Evolutionary conservation across 805 yeast species (phyloP), one percentile per base, ranked within the genome.

Genomic region (Candida ponderosae): DNA sequence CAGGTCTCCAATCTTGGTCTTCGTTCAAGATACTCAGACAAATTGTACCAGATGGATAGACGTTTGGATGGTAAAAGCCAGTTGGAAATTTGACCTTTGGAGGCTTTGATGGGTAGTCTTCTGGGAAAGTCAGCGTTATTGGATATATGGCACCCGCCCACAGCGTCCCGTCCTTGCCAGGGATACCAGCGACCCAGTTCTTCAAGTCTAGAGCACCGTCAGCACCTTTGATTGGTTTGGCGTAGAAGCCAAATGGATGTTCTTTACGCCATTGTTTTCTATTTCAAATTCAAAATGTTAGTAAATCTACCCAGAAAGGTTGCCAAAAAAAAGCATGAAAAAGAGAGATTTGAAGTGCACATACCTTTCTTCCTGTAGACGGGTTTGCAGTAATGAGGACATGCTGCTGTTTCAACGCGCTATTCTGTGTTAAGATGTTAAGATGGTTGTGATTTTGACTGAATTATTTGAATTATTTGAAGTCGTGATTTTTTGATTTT

Each of bases 241-340:
- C 99, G 48, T 65, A 89, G 61, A 93, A 93, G 7, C 97, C 97
- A 61, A 89, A 93, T 0, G 99, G 99, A 57, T 93, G 99, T 58
- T 88, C 96, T 58, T 87, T 90, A 49, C 99, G 78, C 99, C 99
- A 93, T 59, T 83, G 87, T 62, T 89, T 90, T 60, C 98, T 80
- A 40, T 11, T 10, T 8, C 24, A 20, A 15, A 27, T 15, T 14
- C 13, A 5, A 15, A 6, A 18, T 7, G 41, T 39, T 34, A 36
- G 37, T 34, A 19, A 14, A 24, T 21, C n/a, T n/a, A n/a, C n/a
- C n/a, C n/a, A n/a, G n/a, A n/a, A 18, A 13, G 10, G 27, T 20
- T 7, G n/a, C 10, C 5, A 18, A 33, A 28, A 15, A 1, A 29
- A 13, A 18, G 21, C 13, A 16, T 18, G 14, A n/a, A 23, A 31